Evolutionary conservation across 176 grass and related monocot species (phyloP), one percentile per base, ranked within the genome.

Genomic region (Raddia guianensis): DNA sequence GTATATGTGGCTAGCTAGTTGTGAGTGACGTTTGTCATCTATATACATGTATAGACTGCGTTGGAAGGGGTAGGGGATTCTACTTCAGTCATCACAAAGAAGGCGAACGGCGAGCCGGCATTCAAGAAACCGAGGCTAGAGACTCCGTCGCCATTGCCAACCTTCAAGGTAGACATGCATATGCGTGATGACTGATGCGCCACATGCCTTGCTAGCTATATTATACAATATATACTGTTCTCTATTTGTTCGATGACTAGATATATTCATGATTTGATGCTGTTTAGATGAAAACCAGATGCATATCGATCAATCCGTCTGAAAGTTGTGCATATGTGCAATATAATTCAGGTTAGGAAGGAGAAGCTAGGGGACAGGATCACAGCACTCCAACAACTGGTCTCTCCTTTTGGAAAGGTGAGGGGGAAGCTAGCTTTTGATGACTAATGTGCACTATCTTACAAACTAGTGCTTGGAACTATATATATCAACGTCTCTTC

Each of bases 321-420:
- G 61, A 52, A 78, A 78, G 33, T 35, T 76, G 72, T 51, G 53
- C 71, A 75, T 81, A 8, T 76, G 45, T 87, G 68, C 83, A 62
- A 86, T 81, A 62, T 57, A 66, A 48, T 86, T 61, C 91, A 99
- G 97, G 97, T 99, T 81, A 99, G 97, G 87, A 99, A 99, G 90
- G 97, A 99, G 89, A 99, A 99, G 85, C 82, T 99, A 66, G 97
- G 97, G 75, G 93, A 99, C 93, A 93, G 97, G 88, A 74, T 99
- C 76, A 99, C 93, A 56, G 91, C 97, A 68, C 93, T 99, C 70
- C 97, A 99, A 62, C 97, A 99, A 77, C 91, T 99, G 62, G 97
- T 99, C 69, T 91, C 97, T 40, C 97, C 97, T 91, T 99, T 99
- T 84, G 97, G 97, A 91, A 99, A 99, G 97, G 97, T 98, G n/a